Conservation (phyloP, 805 yeast genomes). For the Metschnikowia noctiluminum region DNA sequence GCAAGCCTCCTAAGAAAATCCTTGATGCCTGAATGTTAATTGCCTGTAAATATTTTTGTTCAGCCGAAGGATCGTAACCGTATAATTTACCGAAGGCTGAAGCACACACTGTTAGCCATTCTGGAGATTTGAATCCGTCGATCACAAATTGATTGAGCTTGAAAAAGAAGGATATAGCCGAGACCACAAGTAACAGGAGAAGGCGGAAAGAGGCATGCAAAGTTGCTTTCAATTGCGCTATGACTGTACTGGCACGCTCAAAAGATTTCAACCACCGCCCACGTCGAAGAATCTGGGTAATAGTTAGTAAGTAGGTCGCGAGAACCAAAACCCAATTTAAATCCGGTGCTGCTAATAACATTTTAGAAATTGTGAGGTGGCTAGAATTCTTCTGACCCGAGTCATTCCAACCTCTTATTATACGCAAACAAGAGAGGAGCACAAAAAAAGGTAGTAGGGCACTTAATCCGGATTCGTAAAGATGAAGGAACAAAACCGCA, state of each 20-base stretch:
- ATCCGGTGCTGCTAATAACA: conserved; percentile 30
- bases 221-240: conserved; percentile 8
- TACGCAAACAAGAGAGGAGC: conserved; percentile 43
- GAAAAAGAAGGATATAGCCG: conserved; percentile 47
- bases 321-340: conserved; percentile 49
- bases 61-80: conserved; percentile 16
- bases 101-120: conserved; percentile 24
- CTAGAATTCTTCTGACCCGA: conserved; percentile 80
- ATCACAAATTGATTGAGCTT: conserved; percentile 51
- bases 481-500: conserved; percentile 13
- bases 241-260: conserved; percentile 5
- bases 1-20: conserved; percentile 23
- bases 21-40: conserved; percentile 27
- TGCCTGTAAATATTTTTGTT: conserved; percentile 21
- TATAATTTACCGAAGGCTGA: conserved; percentile 30
- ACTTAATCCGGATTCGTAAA: conserved; percentile 5
- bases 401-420: conserved; percentile 79
- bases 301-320: conserved; percentile 32
- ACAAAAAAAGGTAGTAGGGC: conserved; percentile 3
- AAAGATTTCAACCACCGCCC: conserved; percentile 26
- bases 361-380: conserved; percentile 35
- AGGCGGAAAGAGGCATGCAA: conserved; percentile 39
- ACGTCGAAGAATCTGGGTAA: conserved; percentile 21
- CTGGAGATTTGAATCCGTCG: conserved; percentile 55
- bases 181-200: conserved; percentile 43